Percentiles rank a stretch among this genome's conserved stretches.
These are phyloP conservation scores for Carallia pectinifolia DNA, from an alignment of 345 rosid species.

Conservation along the genomic window DNA sequence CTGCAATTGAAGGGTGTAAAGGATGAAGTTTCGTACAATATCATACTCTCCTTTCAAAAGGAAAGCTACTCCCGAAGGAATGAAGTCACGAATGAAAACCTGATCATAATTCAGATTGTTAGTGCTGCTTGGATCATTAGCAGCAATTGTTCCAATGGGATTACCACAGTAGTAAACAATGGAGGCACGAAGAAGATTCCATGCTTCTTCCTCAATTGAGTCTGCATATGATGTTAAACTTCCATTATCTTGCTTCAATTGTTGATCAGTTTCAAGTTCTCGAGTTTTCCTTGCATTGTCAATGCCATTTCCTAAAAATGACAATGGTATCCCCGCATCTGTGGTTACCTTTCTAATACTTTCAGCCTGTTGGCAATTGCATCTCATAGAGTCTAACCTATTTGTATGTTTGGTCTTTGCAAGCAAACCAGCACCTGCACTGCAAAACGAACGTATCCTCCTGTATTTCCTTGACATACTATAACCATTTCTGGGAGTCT, in stretches of 20 bases:
- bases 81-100: constrained; percentile 89
- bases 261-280: constrained; percentile 5
- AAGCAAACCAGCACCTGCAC: constrained; percentile 1
- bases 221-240: neutral
- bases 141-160: constrained; percentile 37
- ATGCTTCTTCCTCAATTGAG: constrained; percentile 26
- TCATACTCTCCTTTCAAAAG: constrained; percentile 92
- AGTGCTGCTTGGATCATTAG: constrained; percentile 24
- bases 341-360: constrained; percentile 29
- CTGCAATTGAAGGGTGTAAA: constrained; percentile 94
- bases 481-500: constrained; percentile 14
- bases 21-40: constrained; percentile 83
- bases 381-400: constrained; percentile 22
- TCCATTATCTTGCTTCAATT: constrained; percentile 2
- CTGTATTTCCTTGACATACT: constrained; percentile 12
- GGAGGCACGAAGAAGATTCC: constrained; percentile 26
- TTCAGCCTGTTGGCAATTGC: constrained; percentile 48
- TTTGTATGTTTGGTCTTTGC: neutral
- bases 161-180: constrained; percentile 28
- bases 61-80: constrained; percentile 91
- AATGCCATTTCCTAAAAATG: constrained; percentile 1
- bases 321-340: constrained; percentile 20
- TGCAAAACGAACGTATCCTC: constrained; percentile 13
- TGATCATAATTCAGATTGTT: constrained; percentile 32
- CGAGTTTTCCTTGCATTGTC: neutral